Base-by-base conservation (phyloP, 768 basidiomycete species). In the Mycena galericulata region DNA sequence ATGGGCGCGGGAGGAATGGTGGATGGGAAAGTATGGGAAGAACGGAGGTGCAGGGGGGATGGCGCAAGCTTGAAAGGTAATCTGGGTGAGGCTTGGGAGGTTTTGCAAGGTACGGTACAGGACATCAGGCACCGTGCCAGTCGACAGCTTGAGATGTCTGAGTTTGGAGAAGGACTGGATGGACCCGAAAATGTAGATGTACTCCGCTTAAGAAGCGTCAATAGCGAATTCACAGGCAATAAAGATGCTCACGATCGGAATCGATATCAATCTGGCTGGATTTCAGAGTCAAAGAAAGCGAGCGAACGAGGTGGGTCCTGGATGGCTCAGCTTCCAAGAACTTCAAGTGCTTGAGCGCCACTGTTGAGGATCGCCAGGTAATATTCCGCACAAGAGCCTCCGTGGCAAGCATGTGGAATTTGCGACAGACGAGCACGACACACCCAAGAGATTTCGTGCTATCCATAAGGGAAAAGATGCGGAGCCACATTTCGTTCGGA, bases 401-500 rank as follows among this genome's bases (percentile, higher is more conserved):
- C 8, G 26, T 65, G 1, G 34, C 68, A 1, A 69, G 68, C 3
- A 12, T 20, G 24, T 65, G 24, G 38, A 69, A 69, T 43, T 40
- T 40, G 9, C 45, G 62, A 34, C 47, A 69, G 7, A 43, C 58
- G 40, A 61, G 58, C 14, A 64, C 57, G 34, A 65, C 57, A n/a
- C 45, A 34, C 30, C 34, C 22, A 14, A 69, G 62, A 12, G 64
- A n/a, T n/a, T 43, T 36, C 5, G 46, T 20, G 26, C n/a, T n/a
- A 10, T 64, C 49, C 27, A 69, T 32, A 1, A 61, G 34, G 3
- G 10, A 50, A 24, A 69, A 69, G 20, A 65, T 65, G 0, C 43
- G 47, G 2, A 69, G 53, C 68, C 68, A 69, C 49, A 69, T 53
- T 34, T 69, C 68, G 14, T 69, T 43, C 7, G 68, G 68, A 5